Evolutionary conservation across 164 flowering plant genomes (phyloP), one percentile per base, ranked within the genome.

Genomic region (Annona squamosa): DNA sequence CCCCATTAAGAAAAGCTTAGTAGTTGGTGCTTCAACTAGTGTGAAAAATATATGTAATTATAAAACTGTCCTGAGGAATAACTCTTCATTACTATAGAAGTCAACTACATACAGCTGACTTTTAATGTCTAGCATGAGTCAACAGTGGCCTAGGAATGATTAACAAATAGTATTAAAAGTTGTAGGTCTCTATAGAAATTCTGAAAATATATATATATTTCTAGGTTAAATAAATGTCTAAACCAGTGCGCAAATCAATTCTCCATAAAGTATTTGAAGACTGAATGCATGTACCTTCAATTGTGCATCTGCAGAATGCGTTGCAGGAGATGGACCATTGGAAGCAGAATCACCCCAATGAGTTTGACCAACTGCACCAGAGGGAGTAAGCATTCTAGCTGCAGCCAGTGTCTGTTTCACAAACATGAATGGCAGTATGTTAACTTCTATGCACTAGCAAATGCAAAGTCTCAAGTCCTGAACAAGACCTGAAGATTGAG

Each of bases 271-370:
- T 47, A 63, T 18, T 7, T n/a, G n/a, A 9, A 52, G 71, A 52
- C 13, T 52, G 59, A 52, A 52, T 9, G 59, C 13, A 52, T 52
- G 17, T 70, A 91, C 99, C 97, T 96, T 96, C 77, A 96, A 76
- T 70, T 96, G 99, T n/a, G 92, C 91, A 83, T 96, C 98, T 45
- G 97, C 86, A 70, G 97, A 90, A 85, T 89, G 91, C n/a, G 98
- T 85, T 67, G 92, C 83, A 75, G 94, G 78, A 19, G 94, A 78
- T 47, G 97, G 79, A 82, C 85, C 86, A 75, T 93, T 91, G 18
- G 92, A 87, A 18, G 86, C 79, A 71, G 99, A 88, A 81, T 94
- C 97, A 72, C 89, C 90, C 99, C 99, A 92, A 71, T 93, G 94
- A 69, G 90, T 90, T 85, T 93, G 99, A 57, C 97, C 98, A 76